Evolutionary conservation across 345 rosid species (phyloP).

Genomic region (Pugionium dolabratum): DNA sequence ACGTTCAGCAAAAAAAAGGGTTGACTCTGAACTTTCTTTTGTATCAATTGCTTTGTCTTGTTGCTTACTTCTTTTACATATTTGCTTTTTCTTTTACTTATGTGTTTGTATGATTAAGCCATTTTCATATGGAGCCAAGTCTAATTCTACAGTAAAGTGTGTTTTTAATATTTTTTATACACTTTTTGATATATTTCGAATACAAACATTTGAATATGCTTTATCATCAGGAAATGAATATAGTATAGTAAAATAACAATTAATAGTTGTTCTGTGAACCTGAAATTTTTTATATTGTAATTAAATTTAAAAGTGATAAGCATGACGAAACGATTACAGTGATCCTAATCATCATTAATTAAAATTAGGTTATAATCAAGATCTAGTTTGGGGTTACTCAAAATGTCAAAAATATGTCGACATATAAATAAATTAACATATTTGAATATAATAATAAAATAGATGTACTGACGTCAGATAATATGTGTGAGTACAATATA

Average conservation of each 20-base stretch:
- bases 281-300: neutral
- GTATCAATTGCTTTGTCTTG: conserved; percentile 13
- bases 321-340: conserved; percentile 26
- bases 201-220: neutral
- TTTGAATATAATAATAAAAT: neutral
- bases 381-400: conserved; percentile 26
- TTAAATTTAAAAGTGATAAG: conserved; percentile 7
- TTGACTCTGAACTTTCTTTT: conserved; percentile 35
- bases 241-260: too few species aligned
- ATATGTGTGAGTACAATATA: conserved; percentile 1
- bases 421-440: neutral
- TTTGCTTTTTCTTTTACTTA: neutral
- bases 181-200: conserved; percentile 14
- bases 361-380: conserved; percentile 3
- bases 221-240: too few species aligned
- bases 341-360: conserved; percentile 2
- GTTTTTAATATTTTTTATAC: neutral
- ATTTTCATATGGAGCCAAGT: conserved; percentile 17
- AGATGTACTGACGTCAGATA: conserved; percentile 15
- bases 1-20: conserved; percentile 1
- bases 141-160: conserved; percentile 26
- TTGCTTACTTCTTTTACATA: neutral
- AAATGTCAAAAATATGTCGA: conserved; percentile 38
- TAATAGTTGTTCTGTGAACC: neutral
- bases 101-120: conserved; percentile 26